Conservation (phyloP, 208 protist species). For the Trichomonas vaginalis region DNA sequence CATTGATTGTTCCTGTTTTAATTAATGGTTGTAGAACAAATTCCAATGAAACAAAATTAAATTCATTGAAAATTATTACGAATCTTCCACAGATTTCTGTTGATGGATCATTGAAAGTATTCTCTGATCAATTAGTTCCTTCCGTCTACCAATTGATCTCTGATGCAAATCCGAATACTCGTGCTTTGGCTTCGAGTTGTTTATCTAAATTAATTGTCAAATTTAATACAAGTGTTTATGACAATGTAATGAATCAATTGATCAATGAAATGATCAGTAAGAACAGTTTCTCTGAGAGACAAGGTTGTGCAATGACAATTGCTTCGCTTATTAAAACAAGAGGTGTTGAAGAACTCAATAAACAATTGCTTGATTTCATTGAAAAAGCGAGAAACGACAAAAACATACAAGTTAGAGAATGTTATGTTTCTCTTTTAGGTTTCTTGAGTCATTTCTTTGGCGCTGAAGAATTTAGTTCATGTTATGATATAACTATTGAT, state of each 20-base stretch:
- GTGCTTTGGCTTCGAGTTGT: not conserved
- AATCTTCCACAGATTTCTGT: not conserved
- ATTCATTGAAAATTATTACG: not conserved
- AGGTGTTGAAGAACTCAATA: not conserved
- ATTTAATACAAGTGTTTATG: not conserved
- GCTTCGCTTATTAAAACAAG: not conserved
- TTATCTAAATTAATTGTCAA: not conserved
- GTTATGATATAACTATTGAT: slow-evolving; percentile 1
- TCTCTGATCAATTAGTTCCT: not conserved
- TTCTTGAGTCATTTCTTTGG: not conserved
- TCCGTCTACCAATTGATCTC: not conserved
- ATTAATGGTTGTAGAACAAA: not conserved
- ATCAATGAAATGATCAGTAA: not conserved
- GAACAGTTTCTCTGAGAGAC: not conserved
- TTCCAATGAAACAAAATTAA: not conserved
- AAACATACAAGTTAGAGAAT: not conserved
- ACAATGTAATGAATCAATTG: not conserved
- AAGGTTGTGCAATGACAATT: not conserved
- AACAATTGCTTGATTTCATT: not conserved
- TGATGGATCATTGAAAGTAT: not conserved
- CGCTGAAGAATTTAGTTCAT: not conserved
- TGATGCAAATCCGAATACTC: not conserved
- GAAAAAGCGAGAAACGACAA: not conserved
- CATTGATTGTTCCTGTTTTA: not conserved
- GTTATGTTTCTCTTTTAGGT: not conserved